A percentile compares a stretch with the other conserved stretches of the same genome.
Conservation (phyloP, 2,329 filamentous ascomycete species). For the Fusarium sublunatum region DNA sequence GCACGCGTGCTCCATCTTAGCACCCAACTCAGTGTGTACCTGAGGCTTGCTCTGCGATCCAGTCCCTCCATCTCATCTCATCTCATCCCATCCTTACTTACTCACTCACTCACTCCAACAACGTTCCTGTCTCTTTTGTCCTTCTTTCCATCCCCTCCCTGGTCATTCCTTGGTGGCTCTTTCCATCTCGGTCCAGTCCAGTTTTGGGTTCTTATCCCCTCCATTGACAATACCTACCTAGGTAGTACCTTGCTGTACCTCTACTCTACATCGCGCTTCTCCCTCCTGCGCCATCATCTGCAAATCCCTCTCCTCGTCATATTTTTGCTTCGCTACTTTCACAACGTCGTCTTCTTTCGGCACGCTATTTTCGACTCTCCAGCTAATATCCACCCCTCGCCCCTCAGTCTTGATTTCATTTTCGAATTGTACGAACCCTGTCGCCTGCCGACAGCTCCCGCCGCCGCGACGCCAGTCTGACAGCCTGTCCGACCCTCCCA, state of each 20-base stretch:
- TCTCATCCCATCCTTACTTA: background rate
- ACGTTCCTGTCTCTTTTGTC: constrained; percentile 32
- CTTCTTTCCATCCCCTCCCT: constrained; percentile 34
- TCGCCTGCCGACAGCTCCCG: constrained; percentile 33
- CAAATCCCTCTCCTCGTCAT: constrained; percentile 22
- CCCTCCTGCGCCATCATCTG: constrained; percentile 34
- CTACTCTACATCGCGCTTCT: constrained; percentile 22
- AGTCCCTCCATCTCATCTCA: background rate
- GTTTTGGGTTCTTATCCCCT: constrained; percentile 37
- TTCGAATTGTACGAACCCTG: constrained; percentile 37
- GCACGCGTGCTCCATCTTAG: constrained; percentile 38
- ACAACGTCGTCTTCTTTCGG: constrained; percentile 22
- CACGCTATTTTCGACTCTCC: constrained; percentile 10
- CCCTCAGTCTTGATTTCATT: constrained; percentile 37
- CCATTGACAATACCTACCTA: constrained; percentile 14
- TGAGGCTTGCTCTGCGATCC: too few species aligned
- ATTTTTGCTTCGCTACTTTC: constrained; percentile 18
- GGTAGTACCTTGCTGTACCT: too few species aligned
- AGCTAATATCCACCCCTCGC: constrained; percentile 29
- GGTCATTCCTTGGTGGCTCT: constrained; percentile 34
- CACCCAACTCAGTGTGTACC: background rate
- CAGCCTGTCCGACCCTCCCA: constrained; percentile 37
- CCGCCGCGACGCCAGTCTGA: constrained; percentile 35
- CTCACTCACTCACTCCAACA: constrained; percentile 18
- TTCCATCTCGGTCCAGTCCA: constrained; percentile 34